A percentile compares a stretch with the other conserved stretches of the same genome.
Evolutionary conservation across 257 asterid genomes (phyloP).

Genomic region (Nicotiana undulata): DNA sequence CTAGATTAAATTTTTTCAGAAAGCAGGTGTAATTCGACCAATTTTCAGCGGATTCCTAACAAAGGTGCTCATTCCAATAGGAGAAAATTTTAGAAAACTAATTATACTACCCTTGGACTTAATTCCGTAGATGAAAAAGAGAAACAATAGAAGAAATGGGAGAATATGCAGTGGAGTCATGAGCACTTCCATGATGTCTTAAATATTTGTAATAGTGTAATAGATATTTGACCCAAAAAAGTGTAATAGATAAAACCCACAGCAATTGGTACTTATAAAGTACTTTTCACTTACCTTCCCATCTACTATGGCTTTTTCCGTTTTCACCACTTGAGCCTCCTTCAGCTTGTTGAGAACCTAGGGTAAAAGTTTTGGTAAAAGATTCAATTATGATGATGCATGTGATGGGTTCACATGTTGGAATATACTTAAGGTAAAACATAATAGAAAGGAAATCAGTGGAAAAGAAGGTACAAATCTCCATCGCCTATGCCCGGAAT

Average conservation of each 20-base stretch:
- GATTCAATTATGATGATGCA: slow-evolving; percentile 1
- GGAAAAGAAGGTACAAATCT: slow-evolving; percentile 45
- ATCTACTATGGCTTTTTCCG: slow-evolving; percentile 50
- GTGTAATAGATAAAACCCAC: background rate
- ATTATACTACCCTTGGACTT: background rate
- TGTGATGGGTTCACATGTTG: slow-evolving; percentile 1
- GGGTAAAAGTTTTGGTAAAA: slow-evolving; percentile 19
- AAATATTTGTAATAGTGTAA: background rate
- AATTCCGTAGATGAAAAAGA: background rate
- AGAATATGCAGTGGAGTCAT: background rate
- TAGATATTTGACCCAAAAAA: background rate
- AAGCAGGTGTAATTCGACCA: background rate
- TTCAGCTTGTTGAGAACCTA: slow-evolving; percentile 76
- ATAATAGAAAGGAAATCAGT: background rate
- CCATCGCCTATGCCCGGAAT: slow-evolving; percentile 76
- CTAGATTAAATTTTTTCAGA: background rate
- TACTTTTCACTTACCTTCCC: slow-evolving; percentile 43
- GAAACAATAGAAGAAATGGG: slow-evolving; percentile 2
- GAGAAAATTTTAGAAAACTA: background rate
- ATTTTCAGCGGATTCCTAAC: background rate
- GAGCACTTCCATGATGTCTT: background rate
- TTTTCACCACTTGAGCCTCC: slow-evolving; percentile 69
- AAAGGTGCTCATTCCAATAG: background rate
- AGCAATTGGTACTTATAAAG: background rate
- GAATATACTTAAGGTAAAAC: background rate